Conservation (phyloP, 2,329 filamentous ascomycete genomes). For the Cercospora sp. region DNA sequence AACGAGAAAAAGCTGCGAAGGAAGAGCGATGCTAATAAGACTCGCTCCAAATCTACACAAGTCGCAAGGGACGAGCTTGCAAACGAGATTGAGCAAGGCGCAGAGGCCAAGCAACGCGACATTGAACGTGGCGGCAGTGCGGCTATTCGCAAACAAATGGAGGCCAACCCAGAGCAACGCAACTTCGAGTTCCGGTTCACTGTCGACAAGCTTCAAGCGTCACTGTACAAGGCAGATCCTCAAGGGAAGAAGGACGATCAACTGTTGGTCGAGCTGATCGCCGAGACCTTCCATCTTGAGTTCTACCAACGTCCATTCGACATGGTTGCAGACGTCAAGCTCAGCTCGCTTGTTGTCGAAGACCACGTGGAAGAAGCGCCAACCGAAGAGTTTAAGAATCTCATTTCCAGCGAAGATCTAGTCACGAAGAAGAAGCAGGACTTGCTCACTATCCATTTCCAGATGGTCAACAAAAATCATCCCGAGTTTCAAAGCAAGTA, state of each 20-base stretch:
- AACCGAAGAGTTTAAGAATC: conserved; percentile 88
- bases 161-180: conserved; percentile 73
- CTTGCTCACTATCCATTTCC: conserved; percentile 84
- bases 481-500: conserved; percentile 92
- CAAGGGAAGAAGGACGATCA: conserved; percentile 74
- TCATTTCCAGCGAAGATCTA: conserved; percentile 86
- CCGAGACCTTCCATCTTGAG: conserved; percentile 82
- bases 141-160: conserved; percentile 30
- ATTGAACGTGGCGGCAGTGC: conserved; percentile 48
- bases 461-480: conserved; percentile 79
- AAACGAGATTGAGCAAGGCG: conserved; percentile 60
- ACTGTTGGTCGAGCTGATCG: conserved; percentile 85
- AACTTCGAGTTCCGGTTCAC: conserved; percentile 97
- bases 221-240: conserved; percentile 82
- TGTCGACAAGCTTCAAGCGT: conserved; percentile 90
- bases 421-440: conserved; percentile 71
- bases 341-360: conserved; percentile 84
- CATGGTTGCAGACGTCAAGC: conserved; percentile 86
- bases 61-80: conserved; percentile 73
- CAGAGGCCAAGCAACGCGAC: conserved; percentile 57
- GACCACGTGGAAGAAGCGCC: conserved; percentile 90
- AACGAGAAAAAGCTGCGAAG: conserved; percentile 40
- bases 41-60: conserved; percentile 71
- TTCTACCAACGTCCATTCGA: conserved; percentile 88
- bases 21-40: conserved; percentile 49